These are phyloP conservation scores for Bruguiera gymnorhiza DNA, from an alignment of 345 rosid genomes.

Conservation along the genomic window DNA sequence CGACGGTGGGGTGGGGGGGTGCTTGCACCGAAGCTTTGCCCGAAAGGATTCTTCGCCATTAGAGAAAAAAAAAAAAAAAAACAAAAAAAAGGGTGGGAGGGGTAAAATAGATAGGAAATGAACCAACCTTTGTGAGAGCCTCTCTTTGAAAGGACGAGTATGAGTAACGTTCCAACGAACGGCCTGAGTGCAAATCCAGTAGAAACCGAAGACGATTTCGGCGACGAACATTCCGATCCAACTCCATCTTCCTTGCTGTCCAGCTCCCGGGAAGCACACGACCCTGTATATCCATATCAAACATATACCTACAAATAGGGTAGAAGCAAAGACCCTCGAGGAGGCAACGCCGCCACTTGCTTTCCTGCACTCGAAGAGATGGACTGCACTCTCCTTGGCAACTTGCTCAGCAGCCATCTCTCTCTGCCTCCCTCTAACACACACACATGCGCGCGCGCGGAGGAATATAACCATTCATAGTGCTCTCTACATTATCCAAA, in stretches of 20 bases:
- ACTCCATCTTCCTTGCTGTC: constrained; percentile 23
- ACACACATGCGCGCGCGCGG: too few species aligned
- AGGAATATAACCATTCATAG: too few species aligned
- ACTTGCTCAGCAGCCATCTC: neutral
- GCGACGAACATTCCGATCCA: constrained; percentile 44
- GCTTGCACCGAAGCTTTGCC: too few species aligned
- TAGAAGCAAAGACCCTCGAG: constrained; percentile 27
- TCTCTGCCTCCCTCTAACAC: too few species aligned
- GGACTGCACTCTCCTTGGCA: neutral
- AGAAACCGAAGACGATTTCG: constrained; percentile 46
- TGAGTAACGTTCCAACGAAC: constrained; percentile 41
- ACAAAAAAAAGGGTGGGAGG: too few species aligned
- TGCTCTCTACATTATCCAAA: neutral
- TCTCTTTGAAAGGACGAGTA: constrained; percentile 32
- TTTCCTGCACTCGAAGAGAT: constrained; percentile 19
- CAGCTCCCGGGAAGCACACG: constrained; percentile 20
- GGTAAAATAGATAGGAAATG: neutral
- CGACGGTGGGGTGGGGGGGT: too few species aligned
- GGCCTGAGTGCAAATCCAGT: constrained; percentile 50
- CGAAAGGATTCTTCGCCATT: too few species aligned
- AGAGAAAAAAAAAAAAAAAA: too few species aligned
- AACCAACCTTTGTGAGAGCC: constrained; percentile 37
- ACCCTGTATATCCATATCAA: constrained; percentile 39
- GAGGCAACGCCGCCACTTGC: constrained; percentile 26
- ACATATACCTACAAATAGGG: constrained; percentile 35